Evolutionary conservation across 192 early-diverging fungal genomes (phyloP).

Genomic region (Linnemannia exigua): DNA sequence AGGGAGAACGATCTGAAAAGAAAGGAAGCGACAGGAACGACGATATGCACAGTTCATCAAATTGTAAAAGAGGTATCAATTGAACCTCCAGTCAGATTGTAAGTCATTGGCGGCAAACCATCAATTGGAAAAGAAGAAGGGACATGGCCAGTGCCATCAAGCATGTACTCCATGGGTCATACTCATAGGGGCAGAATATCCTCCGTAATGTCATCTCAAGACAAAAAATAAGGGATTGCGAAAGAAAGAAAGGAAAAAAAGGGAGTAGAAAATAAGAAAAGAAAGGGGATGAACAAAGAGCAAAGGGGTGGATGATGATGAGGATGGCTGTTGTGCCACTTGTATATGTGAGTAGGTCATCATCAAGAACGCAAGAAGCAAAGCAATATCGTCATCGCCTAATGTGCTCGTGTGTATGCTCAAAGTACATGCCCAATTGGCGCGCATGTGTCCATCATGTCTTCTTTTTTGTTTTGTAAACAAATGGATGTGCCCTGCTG

Average conservation of each 20-base stretch:
- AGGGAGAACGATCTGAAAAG: too few relatives aligned
- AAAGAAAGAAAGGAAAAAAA: neutral
- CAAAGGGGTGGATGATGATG: neutral
- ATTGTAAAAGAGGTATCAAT: neutral
- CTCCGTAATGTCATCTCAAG: too few relatives aligned
- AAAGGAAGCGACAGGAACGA: neutral
- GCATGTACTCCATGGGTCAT: too few relatives aligned
- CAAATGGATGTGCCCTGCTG: too few relatives aligned
- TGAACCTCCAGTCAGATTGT: neutral
- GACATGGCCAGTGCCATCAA: neutral
- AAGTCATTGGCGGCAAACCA: neutral
- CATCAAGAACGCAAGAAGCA: neutral
- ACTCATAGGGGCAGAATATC: too few relatives aligned
- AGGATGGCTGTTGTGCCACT: neutral
- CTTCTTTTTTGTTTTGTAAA: too few relatives aligned
- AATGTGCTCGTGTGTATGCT: neutral
- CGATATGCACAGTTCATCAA: too few relatives aligned
- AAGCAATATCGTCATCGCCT: neutral
- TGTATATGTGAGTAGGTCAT: conserved; percentile 3
- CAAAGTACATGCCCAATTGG: neutral
- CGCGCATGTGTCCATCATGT: neutral
- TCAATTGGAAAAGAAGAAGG: neutral
- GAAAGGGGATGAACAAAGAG: neutral
- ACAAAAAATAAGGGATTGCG: too few relatives aligned
- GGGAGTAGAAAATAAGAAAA: neutral